Conservation (phyloP, 1,284 basidiomycete species). For the Puccinia polysora region DNA sequence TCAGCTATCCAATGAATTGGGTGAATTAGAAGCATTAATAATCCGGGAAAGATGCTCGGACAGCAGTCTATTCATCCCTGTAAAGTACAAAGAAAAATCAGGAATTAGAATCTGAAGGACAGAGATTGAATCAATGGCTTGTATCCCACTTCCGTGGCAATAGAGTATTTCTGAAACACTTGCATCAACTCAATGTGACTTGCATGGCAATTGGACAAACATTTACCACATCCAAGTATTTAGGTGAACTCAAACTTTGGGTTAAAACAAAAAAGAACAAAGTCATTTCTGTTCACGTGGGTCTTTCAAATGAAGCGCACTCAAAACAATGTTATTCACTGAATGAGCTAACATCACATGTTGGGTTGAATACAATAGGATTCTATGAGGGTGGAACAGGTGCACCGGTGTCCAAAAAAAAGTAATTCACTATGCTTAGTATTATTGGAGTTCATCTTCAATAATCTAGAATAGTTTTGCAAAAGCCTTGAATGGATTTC, state of each 20-base stretch:
- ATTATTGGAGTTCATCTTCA: no score
- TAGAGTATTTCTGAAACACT: background rate
- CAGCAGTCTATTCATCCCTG: background rate
- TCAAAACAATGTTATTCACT: no score
- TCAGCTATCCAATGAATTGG: background rate
- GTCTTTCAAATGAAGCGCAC: slow-evolving; percentile 53
- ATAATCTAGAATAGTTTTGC: no score
- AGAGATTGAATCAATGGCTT: background rate
- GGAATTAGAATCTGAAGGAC: no score
- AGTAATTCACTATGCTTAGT: no score
- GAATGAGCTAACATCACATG: no score
- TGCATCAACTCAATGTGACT: background rate
- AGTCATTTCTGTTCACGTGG: background rate
- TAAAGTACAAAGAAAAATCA: background rate
- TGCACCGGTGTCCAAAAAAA: no score
- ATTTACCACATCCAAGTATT: background rate
- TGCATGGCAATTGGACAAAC: background rate
- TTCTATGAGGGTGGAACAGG: no score
- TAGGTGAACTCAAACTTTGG: background rate
- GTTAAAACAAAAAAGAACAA: background rate
- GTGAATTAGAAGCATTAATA: background rate
- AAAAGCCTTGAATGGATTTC: no score
- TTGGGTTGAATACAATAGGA: no score
- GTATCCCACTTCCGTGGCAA: background rate
- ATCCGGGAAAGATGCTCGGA: background rate